These are phyloP conservation scores for Gaeumannomyces tritici DNA, from an alignment of 2,329 filamentous ascomycete genomes.

Conservation along the genomic window DNA sequence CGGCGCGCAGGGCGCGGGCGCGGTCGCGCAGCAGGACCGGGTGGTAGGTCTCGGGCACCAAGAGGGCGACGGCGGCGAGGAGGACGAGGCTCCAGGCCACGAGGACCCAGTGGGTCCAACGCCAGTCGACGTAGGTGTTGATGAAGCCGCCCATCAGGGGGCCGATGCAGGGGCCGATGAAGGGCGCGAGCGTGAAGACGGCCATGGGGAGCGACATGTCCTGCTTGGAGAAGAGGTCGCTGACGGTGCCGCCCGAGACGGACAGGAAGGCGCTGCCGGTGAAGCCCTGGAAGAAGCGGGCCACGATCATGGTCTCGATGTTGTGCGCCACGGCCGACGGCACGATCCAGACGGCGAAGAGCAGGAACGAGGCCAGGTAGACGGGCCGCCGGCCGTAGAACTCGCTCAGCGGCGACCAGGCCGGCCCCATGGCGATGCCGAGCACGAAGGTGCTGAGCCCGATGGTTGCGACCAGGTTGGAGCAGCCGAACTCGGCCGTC, in stretches of 20 bases:
- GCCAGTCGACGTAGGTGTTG: conserved; percentile 64
- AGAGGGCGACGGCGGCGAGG: conserved; percentile 52
- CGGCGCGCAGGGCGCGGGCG: conserved; percentile 57
- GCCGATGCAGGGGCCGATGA: conserved; percentile 51
- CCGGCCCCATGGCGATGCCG: conserved; percentile 56
- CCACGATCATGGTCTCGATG: conserved; percentile 68
- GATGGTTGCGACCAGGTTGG: conserved; percentile 63
- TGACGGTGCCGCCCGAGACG: conserved; percentile 78
- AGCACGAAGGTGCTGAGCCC: conserved; percentile 78
- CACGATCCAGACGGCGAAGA: conserved; percentile 73
- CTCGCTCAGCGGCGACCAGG: conserved; percentile 57
- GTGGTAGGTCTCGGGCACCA: conserved; percentile 85
- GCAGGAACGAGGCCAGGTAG: conserved; percentile 63
- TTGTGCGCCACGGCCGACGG: conserved; percentile 75
- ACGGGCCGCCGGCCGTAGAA: conserved; percentile 79
- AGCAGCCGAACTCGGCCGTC: conserved; percentile 62
- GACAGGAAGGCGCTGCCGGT: conserved; percentile 59
- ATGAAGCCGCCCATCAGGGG: conserved; percentile 70
- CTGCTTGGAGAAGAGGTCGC: conserved; percentile 62
- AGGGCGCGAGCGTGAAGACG: conserved; percentile 60
- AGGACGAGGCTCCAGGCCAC: conserved; percentile 70
- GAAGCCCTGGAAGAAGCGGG: conserved; percentile 68
- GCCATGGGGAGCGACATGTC: conserved; percentile 76
- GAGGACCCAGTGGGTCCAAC: conserved; percentile 78
- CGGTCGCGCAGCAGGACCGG: conserved; percentile 65